Conservation (phyloP, 352 stramenopile genomes). For the Globisporangium lucens region DNA sequence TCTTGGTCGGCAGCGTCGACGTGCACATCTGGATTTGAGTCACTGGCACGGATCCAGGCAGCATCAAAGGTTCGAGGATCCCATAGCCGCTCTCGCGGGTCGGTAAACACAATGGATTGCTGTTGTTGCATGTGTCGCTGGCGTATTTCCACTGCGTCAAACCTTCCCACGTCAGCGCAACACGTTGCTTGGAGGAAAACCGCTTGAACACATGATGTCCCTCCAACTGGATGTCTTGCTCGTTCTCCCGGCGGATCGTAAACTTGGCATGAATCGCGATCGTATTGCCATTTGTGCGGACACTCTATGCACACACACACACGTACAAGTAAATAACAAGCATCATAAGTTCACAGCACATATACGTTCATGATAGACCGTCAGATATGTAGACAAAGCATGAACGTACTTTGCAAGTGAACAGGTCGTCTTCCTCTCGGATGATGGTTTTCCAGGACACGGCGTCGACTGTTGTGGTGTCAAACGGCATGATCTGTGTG, state of each 20-base stretch:
- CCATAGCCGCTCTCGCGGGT: slow-evolving; percentile 15
- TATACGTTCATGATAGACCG: no score
- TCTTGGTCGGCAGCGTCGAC: slow-evolving; percentile 6
- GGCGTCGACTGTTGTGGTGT: background rate
- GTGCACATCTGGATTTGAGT: slow-evolving; percentile 5
- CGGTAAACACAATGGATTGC: background rate
- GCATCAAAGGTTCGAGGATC: slow-evolving; percentile 1
- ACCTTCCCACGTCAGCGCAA: slow-evolving; percentile 11
- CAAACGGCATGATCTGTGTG: slow-evolving; percentile 10
- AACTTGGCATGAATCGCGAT: slow-evolving; percentile 9
- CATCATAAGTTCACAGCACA: no score
- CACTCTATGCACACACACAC: background rate
- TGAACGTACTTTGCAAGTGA: slow-evolving; percentile 6
- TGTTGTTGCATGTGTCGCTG: background rate
- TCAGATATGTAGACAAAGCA: no score
- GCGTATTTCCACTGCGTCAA: slow-evolving; percentile 14
- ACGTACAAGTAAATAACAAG: no score
- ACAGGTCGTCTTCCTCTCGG: background rate
- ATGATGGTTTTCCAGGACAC: slow-evolving; percentile 14
- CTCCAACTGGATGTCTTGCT: slow-evolving; percentile 8
- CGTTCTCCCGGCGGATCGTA: slow-evolving; percentile 6
- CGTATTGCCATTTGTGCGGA: slow-evolving; percentile 3
- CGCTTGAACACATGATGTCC: slow-evolving; percentile 15
- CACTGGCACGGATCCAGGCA: background rate
- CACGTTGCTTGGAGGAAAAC: background rate